phyloP scores from a whole-genome alignment of 1,284 basidiomycete genomes.

The Bondarzewia mesenterica region DNA sequence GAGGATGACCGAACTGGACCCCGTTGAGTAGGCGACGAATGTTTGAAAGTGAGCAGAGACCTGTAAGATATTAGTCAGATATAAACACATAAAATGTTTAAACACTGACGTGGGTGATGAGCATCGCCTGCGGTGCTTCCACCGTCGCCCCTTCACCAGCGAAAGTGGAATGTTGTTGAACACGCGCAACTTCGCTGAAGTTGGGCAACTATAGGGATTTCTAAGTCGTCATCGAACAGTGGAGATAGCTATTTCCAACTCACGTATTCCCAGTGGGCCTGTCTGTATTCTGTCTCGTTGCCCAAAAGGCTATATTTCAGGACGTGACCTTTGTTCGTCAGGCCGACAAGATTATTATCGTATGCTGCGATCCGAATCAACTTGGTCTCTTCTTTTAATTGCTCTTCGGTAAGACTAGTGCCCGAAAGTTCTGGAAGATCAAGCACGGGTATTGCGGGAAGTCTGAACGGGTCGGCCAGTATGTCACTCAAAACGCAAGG shows the following conservation, averaged over 20 bases:
- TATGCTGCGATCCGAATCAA: conserved; percentile 74
- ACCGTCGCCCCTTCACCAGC: conserved; percentile 21
- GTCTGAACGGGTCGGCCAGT: conserved; percentile 38
- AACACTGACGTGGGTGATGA: conserved; percentile 60
- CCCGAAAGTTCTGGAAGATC: conserved; percentile 46
- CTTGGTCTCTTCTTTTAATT: conserved; percentile 30
- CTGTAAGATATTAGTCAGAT: conserved; percentile 31
- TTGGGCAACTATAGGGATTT: conserved; percentile 45
- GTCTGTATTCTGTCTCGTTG: conserved; percentile 27
- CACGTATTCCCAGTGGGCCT: conserved; percentile 69
- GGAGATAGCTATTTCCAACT: conserved; percentile 18
- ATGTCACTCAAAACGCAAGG: conserved; percentile 56
- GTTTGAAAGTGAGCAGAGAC: conserved; percentile 79
- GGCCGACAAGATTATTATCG: conserved; percentile 57
- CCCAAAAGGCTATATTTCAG: conserved; percentile 44
- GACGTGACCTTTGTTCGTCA: conserved; percentile 75
- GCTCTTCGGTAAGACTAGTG: conserved; percentile 19
- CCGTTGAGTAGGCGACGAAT: conserved; percentile 79
- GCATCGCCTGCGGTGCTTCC: conserved; percentile 36
- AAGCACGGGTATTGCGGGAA: conserved; percentile 29
- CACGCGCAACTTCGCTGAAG: conserved; percentile 54
- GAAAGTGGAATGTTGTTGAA: conserved; percentile 39
- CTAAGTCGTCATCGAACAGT: conserved; percentile 2
- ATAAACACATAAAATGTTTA: conserved; percentile 7
- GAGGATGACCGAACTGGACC: conserved; percentile 54